Percentiles rank a stretch among this genome's conserved stretches.
phyloP scores from a whole-genome alignment of 192 early-diverging fungal species.

The Coemansia guatemalensis region DNA sequence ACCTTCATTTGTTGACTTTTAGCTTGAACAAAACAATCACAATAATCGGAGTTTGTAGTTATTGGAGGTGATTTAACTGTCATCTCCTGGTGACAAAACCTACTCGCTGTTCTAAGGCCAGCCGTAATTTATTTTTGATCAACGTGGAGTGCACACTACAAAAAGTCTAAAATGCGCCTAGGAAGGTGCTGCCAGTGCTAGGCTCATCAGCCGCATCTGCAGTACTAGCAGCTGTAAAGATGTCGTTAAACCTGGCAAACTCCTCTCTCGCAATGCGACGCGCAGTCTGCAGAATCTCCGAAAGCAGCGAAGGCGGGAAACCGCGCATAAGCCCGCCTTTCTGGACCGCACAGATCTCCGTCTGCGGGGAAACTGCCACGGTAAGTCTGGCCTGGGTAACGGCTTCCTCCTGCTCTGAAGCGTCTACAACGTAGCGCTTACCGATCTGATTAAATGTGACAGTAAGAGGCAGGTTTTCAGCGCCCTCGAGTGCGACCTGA shows the following conservation, averaged over 20 bases:
- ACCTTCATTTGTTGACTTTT: no score
- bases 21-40: no score
- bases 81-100: no score
- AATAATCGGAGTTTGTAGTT: no score
- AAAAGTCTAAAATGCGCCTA: constrained; percentile 35
- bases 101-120: no score
- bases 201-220: constrained; percentile 22
- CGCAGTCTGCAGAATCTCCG: constrained; percentile 44
- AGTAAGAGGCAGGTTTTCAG: constrained; percentile 75
- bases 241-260: constrained; percentile 18
- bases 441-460: constrained; percentile 91
- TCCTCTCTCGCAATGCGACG: constrained; percentile 36
- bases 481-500: constrained; percentile 73
- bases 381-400: constrained; percentile 78
- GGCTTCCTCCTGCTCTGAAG: constrained; percentile 85
- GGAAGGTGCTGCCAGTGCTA: constrained; percentile 49
- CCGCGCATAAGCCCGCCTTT: constrained; percentile 62
- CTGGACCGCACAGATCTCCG: constrained; percentile 83
- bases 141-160: not conserved
- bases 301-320: constrained; percentile 41
- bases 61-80: no score
- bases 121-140: not conserved
- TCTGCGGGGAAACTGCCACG: constrained; percentile 77
- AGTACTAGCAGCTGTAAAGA: constrained; percentile 23
- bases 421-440: constrained; percentile 79